Base-by-base conservation (phyloP, 805 yeast species). In the Candida nitratophila region DNA sequence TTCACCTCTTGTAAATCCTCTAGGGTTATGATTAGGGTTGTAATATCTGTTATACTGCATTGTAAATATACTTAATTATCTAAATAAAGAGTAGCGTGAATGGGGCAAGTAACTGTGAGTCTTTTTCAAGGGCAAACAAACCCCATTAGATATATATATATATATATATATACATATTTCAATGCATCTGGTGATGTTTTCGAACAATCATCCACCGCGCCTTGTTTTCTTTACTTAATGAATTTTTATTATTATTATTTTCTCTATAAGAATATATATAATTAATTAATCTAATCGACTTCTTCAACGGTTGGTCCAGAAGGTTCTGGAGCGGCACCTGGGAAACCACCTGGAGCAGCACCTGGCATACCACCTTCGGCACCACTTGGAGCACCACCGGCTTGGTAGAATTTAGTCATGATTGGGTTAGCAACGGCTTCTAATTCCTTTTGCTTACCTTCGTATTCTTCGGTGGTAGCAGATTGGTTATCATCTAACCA, bases 401-500 rank as follows among this genome's bases (percentile, higher is more conserved):
- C 89, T 70, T 86, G 93, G 83, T 91, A 91, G 79, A 93, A 88
- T 79, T 90, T 88, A 68, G 88, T 79, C 88, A 90, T 84, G 73
- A 90, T 87, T 69, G 97, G 97, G 79, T 90, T 90, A 56, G 96
- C 96, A 70, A 83, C 76, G 57, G 79, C 84, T 77, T 91, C 97
- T 63, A 90, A 82, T 73, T 89, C 96, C 83, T 90, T 90, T 77
- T 89, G 95, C 76, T 79, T 84, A 72, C 85, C 96, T 64, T 80
- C 76, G 69, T 72, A 90, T 77, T 90, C 98, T 66, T 91, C 97
- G 47, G 86, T 79, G 44, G 96, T 68, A 57, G 96, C 97, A 53
- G 96, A 79, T 72, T 84, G 91, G 77, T 88, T 87, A 58, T 79
- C 78, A 70, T 90, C 98, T 70, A 91, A 82, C 97, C 97, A 91